A percentile compares a stretch with the other conserved stretches of the same genome.
Evolutionary conservation across 1,284 basidiomycete species (phyloP).

Genomic region (Ceratobasidium sp.): DNA sequence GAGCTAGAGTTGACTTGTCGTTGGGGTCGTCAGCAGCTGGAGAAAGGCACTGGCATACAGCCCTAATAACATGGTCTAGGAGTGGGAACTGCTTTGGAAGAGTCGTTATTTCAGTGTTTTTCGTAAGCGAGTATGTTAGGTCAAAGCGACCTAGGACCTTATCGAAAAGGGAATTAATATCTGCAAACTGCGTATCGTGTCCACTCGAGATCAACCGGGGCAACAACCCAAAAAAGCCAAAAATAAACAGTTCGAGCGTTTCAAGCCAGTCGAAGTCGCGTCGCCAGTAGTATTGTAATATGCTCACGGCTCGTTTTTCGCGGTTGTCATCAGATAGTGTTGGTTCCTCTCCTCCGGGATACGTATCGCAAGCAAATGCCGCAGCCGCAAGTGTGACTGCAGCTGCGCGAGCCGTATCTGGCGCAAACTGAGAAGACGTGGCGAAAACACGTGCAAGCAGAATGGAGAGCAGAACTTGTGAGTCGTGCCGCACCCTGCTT

Average conservation of each 20-base stretch:
- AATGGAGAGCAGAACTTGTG: background rate
- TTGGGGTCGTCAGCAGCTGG: no score
- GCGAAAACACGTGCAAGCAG: background rate
- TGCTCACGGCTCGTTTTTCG: background rate
- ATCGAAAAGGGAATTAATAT: background rate
- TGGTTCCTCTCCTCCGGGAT: background rate
- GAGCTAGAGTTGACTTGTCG: no score
- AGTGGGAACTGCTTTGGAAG: no score
- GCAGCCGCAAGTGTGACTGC: background rate
- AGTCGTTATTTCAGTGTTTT: no score
- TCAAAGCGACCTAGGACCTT: background rate
- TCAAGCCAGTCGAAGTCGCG: background rate
- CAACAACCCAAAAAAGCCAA: background rate
- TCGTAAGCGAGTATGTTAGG: no score
- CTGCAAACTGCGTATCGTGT: background rate
- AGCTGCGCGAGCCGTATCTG: background rate
- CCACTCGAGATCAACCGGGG: background rate
- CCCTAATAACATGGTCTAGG: no score
- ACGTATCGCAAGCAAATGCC: background rate
- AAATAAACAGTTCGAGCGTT: background rate
- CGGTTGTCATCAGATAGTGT: background rate
- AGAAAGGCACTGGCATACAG: no score
- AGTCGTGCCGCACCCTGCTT: background rate
- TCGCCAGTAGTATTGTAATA: background rate
- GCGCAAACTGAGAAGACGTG: background rate